Conservation (phyloP, 345 rosid genomes). For the Boechera divaricarpa region DNA sequence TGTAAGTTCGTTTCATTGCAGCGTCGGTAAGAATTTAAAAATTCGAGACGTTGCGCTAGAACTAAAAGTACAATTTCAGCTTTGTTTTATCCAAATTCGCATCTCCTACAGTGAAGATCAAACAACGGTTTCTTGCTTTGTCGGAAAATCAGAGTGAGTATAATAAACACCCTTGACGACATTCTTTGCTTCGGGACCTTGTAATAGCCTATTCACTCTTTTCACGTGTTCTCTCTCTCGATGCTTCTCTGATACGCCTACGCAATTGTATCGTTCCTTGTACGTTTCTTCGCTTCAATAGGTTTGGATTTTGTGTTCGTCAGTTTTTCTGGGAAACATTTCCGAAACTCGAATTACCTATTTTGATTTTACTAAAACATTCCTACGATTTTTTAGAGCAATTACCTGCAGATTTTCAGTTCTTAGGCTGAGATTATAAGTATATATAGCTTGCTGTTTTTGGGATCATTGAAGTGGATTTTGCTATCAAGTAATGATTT, state of each 20-base stretch:
- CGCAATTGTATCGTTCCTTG: constrained; percentile 8
- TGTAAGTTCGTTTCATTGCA: not conserved
- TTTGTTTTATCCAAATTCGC: not conserved
- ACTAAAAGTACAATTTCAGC: not conserved
- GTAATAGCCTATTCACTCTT: constrained; percentile 27
- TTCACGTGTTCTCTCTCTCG: constrained; percentile 28
- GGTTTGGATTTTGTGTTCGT: not conserved
- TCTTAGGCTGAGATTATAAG: not conserved
- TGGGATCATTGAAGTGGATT: not conserved
- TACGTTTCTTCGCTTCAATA: constrained; percentile 21
- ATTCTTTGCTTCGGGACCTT: constrained; percentile 42
- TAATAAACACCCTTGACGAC: not conserved
- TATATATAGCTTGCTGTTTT: not conserved
- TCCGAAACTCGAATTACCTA: not conserved
- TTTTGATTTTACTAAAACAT: not conserved
- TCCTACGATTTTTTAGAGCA: not conserved
- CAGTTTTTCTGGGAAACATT: not conserved
- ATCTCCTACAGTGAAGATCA: not conserved
- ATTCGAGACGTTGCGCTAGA: not conserved
- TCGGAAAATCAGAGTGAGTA: constrained; percentile 33
- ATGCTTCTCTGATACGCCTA: constrained; percentile 15
- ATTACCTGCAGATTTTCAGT: not conserved
- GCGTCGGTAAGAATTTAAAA: not conserved
- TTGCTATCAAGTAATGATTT: constrained; percentile 1
- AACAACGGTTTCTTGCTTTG: constrained; percentile 21